Base-by-base conservation (phyloP, 805 yeast genomes). In the Schwanniomyces vanrijiae region DNA sequence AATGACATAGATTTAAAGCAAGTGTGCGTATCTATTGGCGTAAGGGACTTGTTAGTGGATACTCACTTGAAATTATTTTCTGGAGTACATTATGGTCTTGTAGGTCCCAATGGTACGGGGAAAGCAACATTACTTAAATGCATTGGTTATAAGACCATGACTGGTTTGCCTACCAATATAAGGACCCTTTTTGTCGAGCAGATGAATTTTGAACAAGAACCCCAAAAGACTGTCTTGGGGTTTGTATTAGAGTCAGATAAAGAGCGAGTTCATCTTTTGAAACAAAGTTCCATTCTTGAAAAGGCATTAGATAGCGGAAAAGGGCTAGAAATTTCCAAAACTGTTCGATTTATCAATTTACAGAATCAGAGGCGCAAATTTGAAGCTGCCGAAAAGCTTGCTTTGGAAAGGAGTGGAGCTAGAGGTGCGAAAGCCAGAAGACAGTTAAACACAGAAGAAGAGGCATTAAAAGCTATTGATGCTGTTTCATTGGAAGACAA, bases 51-150 rank as follows among this genome's bases (percentile, higher is more conserved):
- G 21, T 14, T 35, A 35, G 22, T 35, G 14, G 24, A 35, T 18
- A 35, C 39, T 5, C 24, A 35, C 22, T 35, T 35, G 39, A n/a
- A 8, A 35, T 25, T 25, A 25, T 25, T 25, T 5, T 25, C 29
- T 25, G 29, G 29, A 13, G 7, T 25, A 25, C 29, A 25, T 25
- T 25, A 35, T 65, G 98, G 98, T 37, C 80, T 92, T 43, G 98
- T 92, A 51, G 99, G 99, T 37, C 98, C 98, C 66, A 92, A 92
- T 71, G 99, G 99, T 88, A 92, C 92, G 60, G 99, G 99, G 76
- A 92, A 92, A 74, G 90, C 97, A 44, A 92, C 99, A 16, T 76
- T 92, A 65, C 83, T 94, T 68, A 94, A 94, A 71, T 80, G 94
- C 64, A 91, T 94, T 96, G 82, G 60, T 80, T 92, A 64, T 81